These are phyloP conservation scores for Plenodomus biglobosus DNA, from an alignment of 2,329 filamentous ascomycete species.

Conservation along the genomic window DNA sequence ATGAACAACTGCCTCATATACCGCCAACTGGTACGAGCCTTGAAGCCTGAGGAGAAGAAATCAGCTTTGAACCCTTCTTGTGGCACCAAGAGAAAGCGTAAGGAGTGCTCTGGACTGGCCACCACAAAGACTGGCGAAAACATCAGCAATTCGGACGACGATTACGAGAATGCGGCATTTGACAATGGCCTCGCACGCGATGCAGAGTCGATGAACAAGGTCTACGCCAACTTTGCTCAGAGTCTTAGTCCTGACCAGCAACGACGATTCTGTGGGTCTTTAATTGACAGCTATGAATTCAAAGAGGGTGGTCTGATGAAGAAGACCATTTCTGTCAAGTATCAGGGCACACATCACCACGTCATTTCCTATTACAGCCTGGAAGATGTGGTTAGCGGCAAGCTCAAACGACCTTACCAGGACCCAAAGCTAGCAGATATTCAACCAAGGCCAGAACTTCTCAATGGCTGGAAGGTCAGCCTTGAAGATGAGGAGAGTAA, in stretches of 20 bases:
- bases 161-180: constrained; percentile 35
- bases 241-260: constrained; percentile 52
- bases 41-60: constrained; percentile 44
- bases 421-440: constrained; percentile 39
- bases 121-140: constrained; percentile 36
- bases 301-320: constrained; percentile 81
- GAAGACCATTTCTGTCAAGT: constrained; percentile 84
- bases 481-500: constrained; percentile 43
- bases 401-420: constrained; percentile 40
- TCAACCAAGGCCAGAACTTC: constrained; percentile 37
- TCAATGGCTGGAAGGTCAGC: constrained; percentile 43
- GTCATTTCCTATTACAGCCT: constrained; percentile 87
- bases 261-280: constrained; percentile 71
- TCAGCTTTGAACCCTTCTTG: constrained; percentile 41
- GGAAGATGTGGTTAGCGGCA: constrained; percentile 64
- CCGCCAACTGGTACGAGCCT: constrained; percentile 62
- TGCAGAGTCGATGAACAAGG: constrained; percentile 32
- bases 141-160: constrained; percentile 34
- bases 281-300: constrained; percentile 89
- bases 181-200: constrained; percentile 26
- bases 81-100: constrained; percentile 43
- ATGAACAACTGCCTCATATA: constrained; percentile 85
- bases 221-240: constrained; percentile 43
- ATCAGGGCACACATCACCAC: constrained; percentile 75
- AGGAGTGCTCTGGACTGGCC: constrained; percentile 30